Percentiles rank a stretch among this genome's conserved stretches.
phyloP scores from a whole-genome alignment of 768 basidiomycete species.

The Leccinellum rugosiceps region DNA sequence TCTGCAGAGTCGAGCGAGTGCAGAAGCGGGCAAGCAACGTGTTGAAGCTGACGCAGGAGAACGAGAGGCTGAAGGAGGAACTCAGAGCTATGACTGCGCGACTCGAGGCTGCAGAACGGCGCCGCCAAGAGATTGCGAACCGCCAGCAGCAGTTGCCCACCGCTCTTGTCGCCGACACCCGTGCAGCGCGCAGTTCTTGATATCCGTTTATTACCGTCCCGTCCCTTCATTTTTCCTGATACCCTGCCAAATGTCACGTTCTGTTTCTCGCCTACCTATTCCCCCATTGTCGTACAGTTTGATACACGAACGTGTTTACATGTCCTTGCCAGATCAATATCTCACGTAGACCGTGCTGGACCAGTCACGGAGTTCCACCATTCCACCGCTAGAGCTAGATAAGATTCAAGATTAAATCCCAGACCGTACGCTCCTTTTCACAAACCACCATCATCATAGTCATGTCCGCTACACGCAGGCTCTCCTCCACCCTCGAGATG shows the following conservation, averaged over 20 bases:
- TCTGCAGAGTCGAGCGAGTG: conserved; percentile 33
- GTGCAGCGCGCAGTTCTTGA: conserved; percentile 21
- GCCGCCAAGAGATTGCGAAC: conserved; percentile 43
- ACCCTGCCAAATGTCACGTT: conserved; percentile 20
- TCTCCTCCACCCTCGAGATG: conserved; percentile 31
- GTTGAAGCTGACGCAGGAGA: conserved; percentile 72
- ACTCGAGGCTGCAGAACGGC: conserved; percentile 70
- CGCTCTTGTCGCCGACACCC: conserved; percentile 10
- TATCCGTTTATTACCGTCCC: conserved; percentile 27
- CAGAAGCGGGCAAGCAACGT: conserved; percentile 79
- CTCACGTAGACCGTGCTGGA: conserved; percentile 2
- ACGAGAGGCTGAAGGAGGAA: conserved; percentile 74
- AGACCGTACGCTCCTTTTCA: background rate
- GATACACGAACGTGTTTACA: background rate
- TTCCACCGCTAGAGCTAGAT: background rate
- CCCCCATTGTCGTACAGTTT: conserved; percentile 1
- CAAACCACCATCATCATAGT: conserved; percentile 10
- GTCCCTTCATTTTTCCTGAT: conserved; percentile 24
- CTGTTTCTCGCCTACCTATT: conserved; percentile 15
- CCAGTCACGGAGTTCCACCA: background rate
- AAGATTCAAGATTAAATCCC: conserved; percentile 22
- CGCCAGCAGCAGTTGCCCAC: conserved; percentile 30
- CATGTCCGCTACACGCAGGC: conserved; percentile 24
- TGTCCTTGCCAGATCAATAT: conserved; percentile 3
- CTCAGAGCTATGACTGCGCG: conserved; percentile 72